Evolutionary conservation across 1,284 basidiomycete species (phyloP).

Genomic region (Flammula alnicola): DNA sequence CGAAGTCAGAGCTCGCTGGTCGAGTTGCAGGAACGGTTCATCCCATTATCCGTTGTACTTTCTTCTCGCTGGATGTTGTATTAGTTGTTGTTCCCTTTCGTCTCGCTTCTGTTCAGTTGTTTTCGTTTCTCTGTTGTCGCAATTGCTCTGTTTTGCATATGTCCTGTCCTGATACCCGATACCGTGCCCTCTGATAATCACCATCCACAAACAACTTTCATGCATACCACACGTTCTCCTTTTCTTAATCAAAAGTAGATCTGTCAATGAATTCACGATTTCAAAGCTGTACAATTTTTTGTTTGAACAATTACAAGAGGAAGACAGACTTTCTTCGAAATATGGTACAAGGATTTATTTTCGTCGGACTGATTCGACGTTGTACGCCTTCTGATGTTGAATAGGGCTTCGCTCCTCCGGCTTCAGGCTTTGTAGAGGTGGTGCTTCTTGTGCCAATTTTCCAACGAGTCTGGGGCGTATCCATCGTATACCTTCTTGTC

Average conservation of each 20-base stretch:
- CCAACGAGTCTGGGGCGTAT: slow-evolving; percentile 50
- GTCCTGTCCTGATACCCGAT: too few relatives aligned
- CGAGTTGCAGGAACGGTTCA: not conserved
- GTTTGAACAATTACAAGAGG: not conserved
- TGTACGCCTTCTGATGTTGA: too few relatives aligned
- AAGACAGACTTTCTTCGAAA: not conserved
- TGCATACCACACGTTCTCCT: not conserved
- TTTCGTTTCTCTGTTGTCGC: slow-evolving; percentile 6
- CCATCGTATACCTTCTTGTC: slow-evolving; percentile 46
- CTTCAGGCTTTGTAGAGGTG: slow-evolving; percentile 26
- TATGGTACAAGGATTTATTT: not conserved
- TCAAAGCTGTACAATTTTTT: not conserved
- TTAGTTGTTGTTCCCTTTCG: not conserved
- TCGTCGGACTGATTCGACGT: too few relatives aligned
- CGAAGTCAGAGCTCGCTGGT: not conserved
- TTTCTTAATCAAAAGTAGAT: not conserved
- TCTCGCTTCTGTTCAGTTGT: not conserved
- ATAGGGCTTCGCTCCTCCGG: too few relatives aligned
- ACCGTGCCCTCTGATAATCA: not conserved
- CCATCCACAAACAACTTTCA: not conserved
- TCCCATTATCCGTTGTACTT: not conserved
- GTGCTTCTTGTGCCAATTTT: slow-evolving; percentile 61
- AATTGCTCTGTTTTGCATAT: slow-evolving; percentile 11
- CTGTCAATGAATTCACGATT: not conserved
- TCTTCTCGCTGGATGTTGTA: too few relatives aligned